A percentile compares a stretch with the other conserved stretches of the same genome.
phyloP scores from a whole-genome alignment of 768 basidiomycete genomes.

The Lactarius indigo region DNA sequence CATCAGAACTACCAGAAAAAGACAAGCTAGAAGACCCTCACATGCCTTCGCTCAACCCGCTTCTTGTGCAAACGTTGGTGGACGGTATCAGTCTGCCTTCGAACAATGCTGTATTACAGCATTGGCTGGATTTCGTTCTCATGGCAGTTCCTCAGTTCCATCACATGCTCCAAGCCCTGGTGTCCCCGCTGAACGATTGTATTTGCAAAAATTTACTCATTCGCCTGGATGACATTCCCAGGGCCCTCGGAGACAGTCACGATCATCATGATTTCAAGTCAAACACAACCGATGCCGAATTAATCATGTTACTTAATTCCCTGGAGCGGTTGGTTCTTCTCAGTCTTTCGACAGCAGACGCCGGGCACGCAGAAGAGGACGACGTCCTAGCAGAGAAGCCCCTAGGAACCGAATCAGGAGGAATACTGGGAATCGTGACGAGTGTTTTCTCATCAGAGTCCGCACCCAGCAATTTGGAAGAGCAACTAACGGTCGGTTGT shows the following conservation, averaged over 20 bases:
- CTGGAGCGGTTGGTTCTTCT: slow-evolving; percentile 79
- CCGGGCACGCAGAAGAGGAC: slow-evolving; percentile 55
- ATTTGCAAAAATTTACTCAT: slow-evolving; percentile 65
- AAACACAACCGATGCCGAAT: slow-evolving; percentile 70
- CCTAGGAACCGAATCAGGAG: slow-evolving; percentile 47
- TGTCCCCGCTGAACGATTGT: slow-evolving; percentile 76
- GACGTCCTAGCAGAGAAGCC: slow-evolving; percentile 47
- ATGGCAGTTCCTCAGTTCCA: slow-evolving; percentile 88
- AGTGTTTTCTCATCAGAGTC: slow-evolving; percentile 85
- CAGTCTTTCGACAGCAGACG: slow-evolving; percentile 56
- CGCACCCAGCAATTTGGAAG: slow-evolving; percentile 43
- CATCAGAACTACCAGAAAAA: slow-evolving; percentile 16
- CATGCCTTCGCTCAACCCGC: slow-evolving; percentile 57
- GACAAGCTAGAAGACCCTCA: slow-evolving; percentile 36
- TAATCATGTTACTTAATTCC: slow-evolving; percentile 78
- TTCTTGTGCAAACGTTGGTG: slow-evolving; percentile 72
- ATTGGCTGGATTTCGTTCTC: slow-evolving; percentile 95
- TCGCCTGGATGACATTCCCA: slow-evolving; percentile 49
- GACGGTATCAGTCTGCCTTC: slow-evolving; percentile 69
- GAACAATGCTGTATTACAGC: slow-evolving; percentile 82
- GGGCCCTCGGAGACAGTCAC: slow-evolving; percentile 27
- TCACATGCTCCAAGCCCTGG: slow-evolving; percentile 57
- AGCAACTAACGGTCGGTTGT: slow-evolving; percentile 53
- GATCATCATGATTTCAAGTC: slow-evolving; percentile 44
- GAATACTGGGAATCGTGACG: slow-evolving; percentile 86